phyloP scores from a whole-genome alignment of 139 green algal genomes.

The Spirogloea muscicola region DNA sequence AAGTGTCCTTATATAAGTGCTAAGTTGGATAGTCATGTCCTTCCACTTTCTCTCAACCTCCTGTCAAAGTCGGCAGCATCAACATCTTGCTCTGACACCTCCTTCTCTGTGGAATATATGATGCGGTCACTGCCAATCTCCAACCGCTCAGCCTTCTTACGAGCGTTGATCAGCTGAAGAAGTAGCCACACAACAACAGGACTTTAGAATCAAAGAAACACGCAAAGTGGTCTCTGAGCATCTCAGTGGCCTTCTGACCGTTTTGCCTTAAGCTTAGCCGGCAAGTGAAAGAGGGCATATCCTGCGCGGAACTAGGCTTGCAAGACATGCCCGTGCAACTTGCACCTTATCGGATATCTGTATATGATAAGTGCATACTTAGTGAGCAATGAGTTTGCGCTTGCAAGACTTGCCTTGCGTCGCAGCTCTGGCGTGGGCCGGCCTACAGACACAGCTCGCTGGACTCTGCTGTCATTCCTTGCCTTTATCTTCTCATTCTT shows the following conservation, averaged over 20 bases:
- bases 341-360: background rate
- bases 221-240: background rate
- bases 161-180: conserved; percentile 31
- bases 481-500: conserved; percentile 70
- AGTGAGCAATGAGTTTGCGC: background rate
- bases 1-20: too few species aligned
- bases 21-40: too few species aligned
- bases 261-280: background rate
- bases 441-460: conserved; percentile 10
- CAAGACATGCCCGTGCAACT: background rate
- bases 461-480: conserved; percentile 62
- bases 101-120: conserved; percentile 45
- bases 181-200: conserved; percentile 6
- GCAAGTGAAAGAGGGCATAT: background rate
- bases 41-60: conserved; percentile 29
- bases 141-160: conserved; percentile 16
- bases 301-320: background rate
- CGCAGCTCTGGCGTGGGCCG: conserved; percentile 17
- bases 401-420: conserved; percentile 19
- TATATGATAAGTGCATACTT: too few species aligned
- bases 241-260: background rate
- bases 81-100: conserved; percentile 35
- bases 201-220: too few species aligned
- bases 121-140: conserved; percentile 28
- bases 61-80: conserved; percentile 40